A percentile compares a stretch with the other conserved stretches of the same genome.
phyloP scores from a whole-genome alignment of 441 rosid genomes.

The Populus hybrid region DNA sequence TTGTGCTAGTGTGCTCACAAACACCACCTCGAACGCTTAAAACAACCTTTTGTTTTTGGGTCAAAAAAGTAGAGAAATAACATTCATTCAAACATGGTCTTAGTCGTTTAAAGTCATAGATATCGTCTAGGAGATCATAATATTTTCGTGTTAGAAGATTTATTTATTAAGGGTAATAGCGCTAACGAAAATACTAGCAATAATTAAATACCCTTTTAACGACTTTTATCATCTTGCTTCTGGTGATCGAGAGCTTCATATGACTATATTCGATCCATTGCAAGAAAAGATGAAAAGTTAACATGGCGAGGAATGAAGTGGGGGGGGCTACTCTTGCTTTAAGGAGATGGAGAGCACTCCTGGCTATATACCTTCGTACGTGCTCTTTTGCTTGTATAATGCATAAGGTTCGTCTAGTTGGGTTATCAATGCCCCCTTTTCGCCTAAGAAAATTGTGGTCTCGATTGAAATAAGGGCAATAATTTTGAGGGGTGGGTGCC shows the following conservation, averaged over 20 bases:
- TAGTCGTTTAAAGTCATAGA: constrained; percentile 22
- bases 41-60: background rate
- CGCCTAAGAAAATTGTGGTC: constrained; percentile 2
- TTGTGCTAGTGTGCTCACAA: background rate
- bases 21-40: background rate
- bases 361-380: background rate
- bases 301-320: too few species aligned
- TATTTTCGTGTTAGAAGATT: background rate
- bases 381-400: background rate
- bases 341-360: constrained; percentile 12
- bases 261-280: background rate
- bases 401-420: background rate
- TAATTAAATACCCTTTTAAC: background rate
- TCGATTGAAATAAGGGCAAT: background rate
- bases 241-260: background rate
- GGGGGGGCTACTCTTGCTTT: background rate
- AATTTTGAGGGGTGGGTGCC: constrained; percentile 22
- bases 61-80: constrained; percentile 15
- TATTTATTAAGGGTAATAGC: too few species aligned
- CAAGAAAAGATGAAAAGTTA: background rate
- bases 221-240: background rate
- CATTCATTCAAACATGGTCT: constrained; percentile 5
- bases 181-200: too few species aligned
- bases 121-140: constrained; percentile 12
- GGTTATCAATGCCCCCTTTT: constrained; percentile 11